Percentiles rank a stretch among this genome's conserved stretches.
These are phyloP conservation scores for Venturia effusa DNA, from an alignment of 2,329 filamentous ascomycete genomes.

Conservation along the genomic window DNA sequence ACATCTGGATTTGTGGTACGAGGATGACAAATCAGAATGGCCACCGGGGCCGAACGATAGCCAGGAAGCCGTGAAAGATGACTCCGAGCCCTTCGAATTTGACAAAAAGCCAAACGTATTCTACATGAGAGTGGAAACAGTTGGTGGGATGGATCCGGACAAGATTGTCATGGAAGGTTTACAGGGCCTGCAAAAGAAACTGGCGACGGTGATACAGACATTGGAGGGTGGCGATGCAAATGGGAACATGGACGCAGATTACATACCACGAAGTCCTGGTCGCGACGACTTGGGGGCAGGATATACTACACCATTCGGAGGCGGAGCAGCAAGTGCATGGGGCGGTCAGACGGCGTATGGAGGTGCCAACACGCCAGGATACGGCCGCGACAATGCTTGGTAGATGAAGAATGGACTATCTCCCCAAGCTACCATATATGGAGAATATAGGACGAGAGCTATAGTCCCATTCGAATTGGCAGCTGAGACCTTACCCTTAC, in stretches of 20 bases:
- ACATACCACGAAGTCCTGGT: constrained; percentile 45
- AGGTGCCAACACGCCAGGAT: constrained; percentile 39
- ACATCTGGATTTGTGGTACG: constrained; percentile 92
- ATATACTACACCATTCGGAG: constrained; percentile 58
- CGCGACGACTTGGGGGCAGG: constrained; percentile 42
- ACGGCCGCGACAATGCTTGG: constrained; percentile 30
- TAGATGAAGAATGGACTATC: constrained; percentile 10
- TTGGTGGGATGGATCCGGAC: constrained; percentile 81
- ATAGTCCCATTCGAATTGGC: no score
- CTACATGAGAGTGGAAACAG: constrained; percentile 88
- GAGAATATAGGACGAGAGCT: not conserved
- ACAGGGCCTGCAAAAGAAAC: constrained; percentile 77
- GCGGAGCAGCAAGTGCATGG: constrained; percentile 52
- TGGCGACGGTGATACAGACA: constrained; percentile 65
- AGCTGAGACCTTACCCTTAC: not conserved
- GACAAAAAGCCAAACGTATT: constrained; percentile 75
- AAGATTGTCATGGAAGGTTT: constrained; percentile 83
- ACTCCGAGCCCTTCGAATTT: constrained; percentile 84
- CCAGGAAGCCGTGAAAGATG: constrained; percentile 68
- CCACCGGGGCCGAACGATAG: constrained; percentile 70
- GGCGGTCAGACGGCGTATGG: constrained; percentile 49
- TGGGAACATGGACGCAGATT: constrained; percentile 44
- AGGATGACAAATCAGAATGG: constrained; percentile 81
- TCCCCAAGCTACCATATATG: not conserved
- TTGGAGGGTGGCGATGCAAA: constrained; percentile 42